These are phyloP conservation scores for Phytophthora podocarpi DNA, from an alignment of 352 stramenopile species.

Conservation along the genomic window DNA sequence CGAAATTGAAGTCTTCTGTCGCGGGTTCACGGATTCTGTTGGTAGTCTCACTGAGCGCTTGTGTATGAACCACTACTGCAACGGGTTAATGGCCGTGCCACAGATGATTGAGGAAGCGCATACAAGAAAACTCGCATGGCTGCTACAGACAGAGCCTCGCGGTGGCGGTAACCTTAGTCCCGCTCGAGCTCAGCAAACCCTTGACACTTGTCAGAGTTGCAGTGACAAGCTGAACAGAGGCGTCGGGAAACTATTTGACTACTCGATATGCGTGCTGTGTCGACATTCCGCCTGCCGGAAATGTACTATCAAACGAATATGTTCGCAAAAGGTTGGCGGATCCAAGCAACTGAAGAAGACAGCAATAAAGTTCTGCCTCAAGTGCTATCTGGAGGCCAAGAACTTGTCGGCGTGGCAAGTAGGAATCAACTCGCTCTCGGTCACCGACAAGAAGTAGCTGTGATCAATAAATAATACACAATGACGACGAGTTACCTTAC, in stretches of 20 bases:
- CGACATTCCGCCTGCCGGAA: constrained; percentile 43
- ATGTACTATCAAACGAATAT: constrained; percentile 40
- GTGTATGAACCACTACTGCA: constrained; percentile 20
- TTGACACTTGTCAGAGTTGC: constrained; percentile 18
- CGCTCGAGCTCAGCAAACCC: background rate
- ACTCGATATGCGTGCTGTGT: constrained; percentile 45
- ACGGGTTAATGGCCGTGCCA: constrained; percentile 23
- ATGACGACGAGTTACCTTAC: too few relatives aligned
- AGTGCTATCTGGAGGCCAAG: constrained; percentile 40
- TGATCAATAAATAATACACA: too few relatives aligned
- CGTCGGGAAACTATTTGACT: constrained; percentile 27
- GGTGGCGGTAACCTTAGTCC: background rate
- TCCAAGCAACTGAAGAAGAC: constrained; percentile 22
- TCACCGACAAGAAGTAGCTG: too few relatives aligned
- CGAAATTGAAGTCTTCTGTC: constrained; percentile 43
- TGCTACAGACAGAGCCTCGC: constrained; percentile 25
- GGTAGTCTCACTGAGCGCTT: constrained; percentile 31
- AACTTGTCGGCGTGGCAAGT: constrained; percentile 44
- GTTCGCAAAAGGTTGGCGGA: constrained; percentile 18
- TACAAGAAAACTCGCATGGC: constrained; percentile 47
- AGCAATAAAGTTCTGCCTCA: constrained; percentile 38
- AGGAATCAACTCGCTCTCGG: constrained; percentile 23
- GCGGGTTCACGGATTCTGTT: constrained; percentile 33
- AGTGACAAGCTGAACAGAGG: constrained; percentile 18
- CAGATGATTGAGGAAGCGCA: constrained; percentile 43